Evolutionary conservation across 129 eudicot species (phyloP), one percentile per base, ranked within the genome.

Genomic region (Arctium lappa): DNA sequence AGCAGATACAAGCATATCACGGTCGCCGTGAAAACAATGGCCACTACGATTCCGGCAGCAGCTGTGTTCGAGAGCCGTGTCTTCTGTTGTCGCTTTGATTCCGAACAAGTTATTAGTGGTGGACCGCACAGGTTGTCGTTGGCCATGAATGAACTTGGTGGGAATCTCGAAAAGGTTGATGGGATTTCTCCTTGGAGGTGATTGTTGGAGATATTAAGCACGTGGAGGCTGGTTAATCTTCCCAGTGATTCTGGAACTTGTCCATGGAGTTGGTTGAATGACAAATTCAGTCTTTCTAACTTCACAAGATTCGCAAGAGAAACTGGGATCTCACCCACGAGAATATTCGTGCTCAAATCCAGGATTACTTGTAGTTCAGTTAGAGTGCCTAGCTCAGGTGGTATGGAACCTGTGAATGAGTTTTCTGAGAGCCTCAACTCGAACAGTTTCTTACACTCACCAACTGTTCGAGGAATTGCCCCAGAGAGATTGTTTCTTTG

Each of bases 401-500:
- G 99, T 38, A 95, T 93, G 16, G 88, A 68, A 9, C 99, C 97
- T 8, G 86, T 81, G 4, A 95, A 80, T 5, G 75, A 74, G 89
- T 95, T 95, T 73, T 87, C 85, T 2, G 99, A 93, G 18, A 95
- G 90, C 68, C 97, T 84, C 27, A 95, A 90, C 82, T 95, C 99
- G 46, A 87, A 95, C 8, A 95, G 93, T 82, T 93, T 95, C 84
- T 80, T 85, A 46, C 97, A 92, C n/a, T 77, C 88, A 63, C 90
- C 94, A 7, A 95, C 72, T 78, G 93, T 85, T 34, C 79, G 66
- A 32, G 99, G 99, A 72, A 95, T 93, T 74, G 89, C 8, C 56
- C 99, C 97, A 0, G 95, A 91, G 32, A 95, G 89, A 81, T 90
- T 95, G 89, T 95, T 95, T 81, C 80, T 85, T 76, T 91, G 97